These are phyloP conservation scores for Mycena rebaudengoi DNA, from an alignment of 768 basidiomycete species.

Conservation along the genomic window DNA sequence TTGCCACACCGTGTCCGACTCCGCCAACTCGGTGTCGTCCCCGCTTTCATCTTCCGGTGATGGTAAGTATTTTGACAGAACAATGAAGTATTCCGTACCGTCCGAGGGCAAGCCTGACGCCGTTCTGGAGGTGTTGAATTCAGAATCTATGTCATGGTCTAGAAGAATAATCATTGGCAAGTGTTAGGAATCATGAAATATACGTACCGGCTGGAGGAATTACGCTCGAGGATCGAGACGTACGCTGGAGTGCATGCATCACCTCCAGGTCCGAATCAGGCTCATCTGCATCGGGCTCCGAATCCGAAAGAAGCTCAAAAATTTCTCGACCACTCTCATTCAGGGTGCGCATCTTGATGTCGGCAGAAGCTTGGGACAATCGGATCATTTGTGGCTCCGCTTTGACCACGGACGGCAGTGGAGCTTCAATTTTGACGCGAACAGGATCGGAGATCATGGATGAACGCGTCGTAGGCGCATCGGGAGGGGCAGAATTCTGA, in stretches of 20 bases:
- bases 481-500: too few relatives aligned
- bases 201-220: not conserved
- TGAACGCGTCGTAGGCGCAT: too few relatives aligned
- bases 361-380: not conserved
- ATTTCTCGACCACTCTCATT: not conserved
- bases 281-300: not conserved
- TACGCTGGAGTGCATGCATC: not conserved
- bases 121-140: not conserved
- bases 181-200: not conserved
- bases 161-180: not conserved
- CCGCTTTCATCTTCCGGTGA: not conserved
- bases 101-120: not conserved
- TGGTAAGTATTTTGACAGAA: not conserved
- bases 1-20: slow-evolving; percentile 7
- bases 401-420: not conserved
- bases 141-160: not conserved
- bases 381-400: not conserved
- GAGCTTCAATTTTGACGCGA: slow-evolving; percentile 3
- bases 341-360: not conserved
- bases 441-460: not conserved
- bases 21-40: not conserved
- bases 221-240: not conserved
- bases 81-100: not conserved
- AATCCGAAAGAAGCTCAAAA: slow-evolving; percentile 8
- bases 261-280: not conserved